phyloP scores from a whole-genome alignment of 2,329 filamentous ascomycete genomes.

The Bipolaris cookei region DNA sequence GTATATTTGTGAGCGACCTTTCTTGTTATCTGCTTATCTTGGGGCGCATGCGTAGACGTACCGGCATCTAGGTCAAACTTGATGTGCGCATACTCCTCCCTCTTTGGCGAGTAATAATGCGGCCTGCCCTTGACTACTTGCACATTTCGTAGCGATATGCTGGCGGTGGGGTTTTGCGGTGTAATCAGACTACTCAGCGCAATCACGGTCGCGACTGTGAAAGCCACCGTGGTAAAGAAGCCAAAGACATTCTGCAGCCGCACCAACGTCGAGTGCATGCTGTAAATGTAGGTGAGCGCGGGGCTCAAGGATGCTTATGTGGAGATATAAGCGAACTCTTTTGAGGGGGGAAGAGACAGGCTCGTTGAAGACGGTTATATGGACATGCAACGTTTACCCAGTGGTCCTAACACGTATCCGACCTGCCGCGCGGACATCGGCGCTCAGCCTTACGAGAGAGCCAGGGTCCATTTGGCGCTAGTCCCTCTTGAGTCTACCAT shows the following conservation, averaged over 20 bases:
- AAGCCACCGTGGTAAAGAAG: constrained; percentile 95
- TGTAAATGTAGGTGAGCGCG: constrained; percentile 2
- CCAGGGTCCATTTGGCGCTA: constrained; percentile 14
- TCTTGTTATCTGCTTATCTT: background rate
- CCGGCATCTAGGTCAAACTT: constrained; percentile 88
- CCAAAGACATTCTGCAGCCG: constrained; percentile 92
- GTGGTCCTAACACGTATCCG: constrained; percentile 47
- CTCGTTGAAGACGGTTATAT: constrained; percentile 10
- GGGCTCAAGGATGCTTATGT: background rate
- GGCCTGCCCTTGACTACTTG: constrained; percentile 90
- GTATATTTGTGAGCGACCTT: background rate
- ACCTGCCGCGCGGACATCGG: constrained; percentile 31
- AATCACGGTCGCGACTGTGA: constrained; percentile 78
- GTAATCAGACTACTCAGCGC: constrained; percentile 77
- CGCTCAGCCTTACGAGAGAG: constrained; percentile 30
- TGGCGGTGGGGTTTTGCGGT: constrained; percentile 70
- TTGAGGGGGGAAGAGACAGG: constrained; percentile 1
- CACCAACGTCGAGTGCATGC: constrained; percentile 86
- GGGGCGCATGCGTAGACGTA: constrained; percentile 37
- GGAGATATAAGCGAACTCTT: constrained; percentile 4
- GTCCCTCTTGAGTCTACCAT: background rate
- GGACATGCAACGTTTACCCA: constrained; percentile 16
- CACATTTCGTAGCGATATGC: constrained; percentile 73
- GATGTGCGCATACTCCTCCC: constrained; percentile 94
- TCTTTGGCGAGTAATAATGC: constrained; percentile 93